Conservation (phyloP, 1,284 basidiomycete species). For the Jaminaea rosea region DNA sequence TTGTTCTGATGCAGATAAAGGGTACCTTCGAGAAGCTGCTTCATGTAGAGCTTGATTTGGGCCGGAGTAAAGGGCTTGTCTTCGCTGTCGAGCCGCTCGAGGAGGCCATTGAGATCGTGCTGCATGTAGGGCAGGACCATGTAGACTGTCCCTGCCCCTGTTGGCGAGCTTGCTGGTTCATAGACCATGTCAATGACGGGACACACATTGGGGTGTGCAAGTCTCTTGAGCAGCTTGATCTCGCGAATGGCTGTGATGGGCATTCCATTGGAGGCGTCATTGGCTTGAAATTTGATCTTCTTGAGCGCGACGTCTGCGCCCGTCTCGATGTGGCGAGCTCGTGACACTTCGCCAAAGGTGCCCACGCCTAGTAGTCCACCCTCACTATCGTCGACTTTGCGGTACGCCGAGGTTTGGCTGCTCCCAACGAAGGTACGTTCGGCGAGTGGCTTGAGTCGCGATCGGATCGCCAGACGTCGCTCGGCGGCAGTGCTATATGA, state of each 20-base stretch:
- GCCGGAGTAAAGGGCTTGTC: slow-evolving; percentile 50
- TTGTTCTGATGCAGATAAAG: slow-evolving; percentile 90
- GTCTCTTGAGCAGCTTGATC: slow-evolving; percentile 87
- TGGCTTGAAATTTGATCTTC: slow-evolving; percentile 74
- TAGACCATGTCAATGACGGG: slow-evolving; percentile 84
- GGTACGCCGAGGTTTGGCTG: slow-evolving; percentile 50
- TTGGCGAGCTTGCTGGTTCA: slow-evolving; percentile 8
- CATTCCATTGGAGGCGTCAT: slow-evolving; percentile 84
- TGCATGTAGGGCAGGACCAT: slow-evolving; percentile 99
- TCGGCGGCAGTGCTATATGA: neutral
- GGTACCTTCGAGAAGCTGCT: slow-evolving; percentile 85
- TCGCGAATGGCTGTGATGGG: slow-evolving; percentile 95
- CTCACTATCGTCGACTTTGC: slow-evolving; percentile 52
- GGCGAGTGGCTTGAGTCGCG: slow-evolving; percentile 14
- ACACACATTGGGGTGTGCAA: slow-evolving; percentile 77
- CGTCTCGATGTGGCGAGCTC: slow-evolving; percentile 48
- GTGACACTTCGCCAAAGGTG: slow-evolving; percentile 64
- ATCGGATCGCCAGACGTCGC: neutral
- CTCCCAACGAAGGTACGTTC: slow-evolving; percentile 36
- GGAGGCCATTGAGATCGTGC: slow-evolving; percentile 87
- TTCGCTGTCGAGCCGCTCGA: slow-evolving; percentile 52
- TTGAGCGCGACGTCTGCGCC: slow-evolving; percentile 75
- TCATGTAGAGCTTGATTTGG: slow-evolving; percentile 89
- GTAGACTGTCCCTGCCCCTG: slow-evolving; percentile 56
- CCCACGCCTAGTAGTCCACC: slow-evolving; percentile 39